Conservation (phyloP, 441 rosid genomes). For the Pelargonium cotyledonis region DNA sequence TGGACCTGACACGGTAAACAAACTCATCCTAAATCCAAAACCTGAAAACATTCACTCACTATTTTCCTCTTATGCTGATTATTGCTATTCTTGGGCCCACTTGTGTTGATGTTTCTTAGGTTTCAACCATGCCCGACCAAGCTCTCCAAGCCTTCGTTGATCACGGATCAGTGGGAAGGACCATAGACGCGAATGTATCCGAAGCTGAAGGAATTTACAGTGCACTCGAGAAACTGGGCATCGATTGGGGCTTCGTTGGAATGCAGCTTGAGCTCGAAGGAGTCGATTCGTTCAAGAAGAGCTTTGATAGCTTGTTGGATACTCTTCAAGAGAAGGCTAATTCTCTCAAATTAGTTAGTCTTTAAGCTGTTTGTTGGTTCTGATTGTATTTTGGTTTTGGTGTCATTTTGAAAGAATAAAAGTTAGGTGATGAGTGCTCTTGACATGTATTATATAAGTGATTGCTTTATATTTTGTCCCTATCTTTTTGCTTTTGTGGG, state of each 20-base stretch:
- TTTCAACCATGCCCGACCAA: constrained; percentile 98
- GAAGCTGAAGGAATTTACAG: constrained; percentile 96
- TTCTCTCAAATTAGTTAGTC: constrained; percentile 66
- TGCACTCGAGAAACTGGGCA: constrained; percentile 91
- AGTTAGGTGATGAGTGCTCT: constrained; percentile 15
- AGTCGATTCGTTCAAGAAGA: constrained; percentile 82
- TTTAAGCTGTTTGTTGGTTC: constrained; percentile 28
- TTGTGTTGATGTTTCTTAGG: constrained; percentile 34
- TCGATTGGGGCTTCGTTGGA: constrained; percentile 81
- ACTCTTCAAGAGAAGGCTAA: constrained; percentile 93
- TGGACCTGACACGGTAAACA: constrained; percentile 90
- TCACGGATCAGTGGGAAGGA: constrained; percentile 76
- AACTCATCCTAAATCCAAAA: background rate
- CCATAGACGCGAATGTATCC: constrained; percentile 74
- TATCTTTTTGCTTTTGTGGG: too few species aligned
- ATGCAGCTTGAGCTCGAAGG: constrained; percentile 85
- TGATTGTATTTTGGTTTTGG: background rate
- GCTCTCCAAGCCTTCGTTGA: constrained; percentile 89
- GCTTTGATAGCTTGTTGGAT: constrained; percentile 86
- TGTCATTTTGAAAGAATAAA: constrained; percentile 29
- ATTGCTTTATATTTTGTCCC: background rate
- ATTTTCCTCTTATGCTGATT: background rate
- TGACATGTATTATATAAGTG: constrained; percentile 9
- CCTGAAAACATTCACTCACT: background rate
- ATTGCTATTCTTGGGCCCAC: background rate